Conservation (phyloP, 441 rosid species). For the Populus hybrid region DNA sequence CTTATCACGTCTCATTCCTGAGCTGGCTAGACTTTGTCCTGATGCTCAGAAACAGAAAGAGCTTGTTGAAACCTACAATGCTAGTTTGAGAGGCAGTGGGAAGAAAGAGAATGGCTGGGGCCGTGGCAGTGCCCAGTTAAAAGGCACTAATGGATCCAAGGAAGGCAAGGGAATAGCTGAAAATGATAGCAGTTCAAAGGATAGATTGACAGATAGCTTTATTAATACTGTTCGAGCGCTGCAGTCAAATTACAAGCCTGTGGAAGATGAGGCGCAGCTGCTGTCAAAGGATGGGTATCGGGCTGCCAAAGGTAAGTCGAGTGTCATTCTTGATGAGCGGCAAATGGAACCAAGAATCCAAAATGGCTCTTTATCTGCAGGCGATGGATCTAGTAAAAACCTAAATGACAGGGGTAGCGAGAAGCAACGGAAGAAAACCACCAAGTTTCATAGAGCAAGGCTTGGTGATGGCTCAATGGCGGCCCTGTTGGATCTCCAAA, state of each 20-base stretch:
- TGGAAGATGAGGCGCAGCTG: conserved; percentile 45
- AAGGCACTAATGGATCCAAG: conserved; percentile 37
- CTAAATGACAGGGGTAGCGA: conserved; percentile 34
- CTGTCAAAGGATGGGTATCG: conserved; percentile 69
- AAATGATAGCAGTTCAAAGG: conserved; percentile 18
- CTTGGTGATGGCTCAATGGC: conserved; percentile 82
- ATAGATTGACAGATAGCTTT: conserved; percentile 50
- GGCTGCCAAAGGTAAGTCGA: conserved; percentile 37
- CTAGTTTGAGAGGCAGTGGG: conserved; percentile 35
- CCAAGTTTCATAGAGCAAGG: conserved; percentile 67
- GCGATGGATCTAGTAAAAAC: conserved; percentile 29
- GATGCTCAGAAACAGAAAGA: conserved; percentile 82
- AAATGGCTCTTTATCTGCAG: conserved; percentile 23
- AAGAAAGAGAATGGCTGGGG: conserved; percentile 39
- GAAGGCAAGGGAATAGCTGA: conserved; percentile 50
- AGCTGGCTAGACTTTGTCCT: conserved; percentile 86
- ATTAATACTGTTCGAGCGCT: conserved; percentile 53
- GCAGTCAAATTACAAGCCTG: conserved; percentile 47
- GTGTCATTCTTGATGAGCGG: conserved; percentile 32
- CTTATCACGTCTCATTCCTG: conserved; percentile 67
- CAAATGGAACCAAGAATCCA: conserved; percentile 19
- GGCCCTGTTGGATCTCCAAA: conserved; percentile 43
- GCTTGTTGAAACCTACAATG: conserved; percentile 59
- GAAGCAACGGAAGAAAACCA: conserved; percentile 70
- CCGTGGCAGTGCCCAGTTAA: conserved; percentile 23